Percentiles rank a stretch among this genome's conserved stretches.
These are phyloP conservation scores for Solanum commersonii DNA, from an alignment of 257 asterid genomes.

Conservation along the genomic window DNA sequence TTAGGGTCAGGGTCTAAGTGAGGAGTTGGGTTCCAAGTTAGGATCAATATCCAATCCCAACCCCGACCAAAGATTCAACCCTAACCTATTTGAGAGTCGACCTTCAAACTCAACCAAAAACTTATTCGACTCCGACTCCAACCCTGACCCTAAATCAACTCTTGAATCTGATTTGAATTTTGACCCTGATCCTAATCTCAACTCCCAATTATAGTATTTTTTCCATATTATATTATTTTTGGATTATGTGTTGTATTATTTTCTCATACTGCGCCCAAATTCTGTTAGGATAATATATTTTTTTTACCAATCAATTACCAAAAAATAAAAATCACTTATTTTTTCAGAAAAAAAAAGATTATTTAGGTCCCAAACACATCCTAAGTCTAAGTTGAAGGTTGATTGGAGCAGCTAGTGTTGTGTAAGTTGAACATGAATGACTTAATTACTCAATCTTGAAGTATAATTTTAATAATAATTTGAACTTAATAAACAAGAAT, in stretches of 20 bases:
- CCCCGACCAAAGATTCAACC: neutral
- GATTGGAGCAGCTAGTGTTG: neutral
- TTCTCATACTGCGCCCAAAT: neutral
- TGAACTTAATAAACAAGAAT: too few species aligned
- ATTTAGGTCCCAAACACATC: neutral
- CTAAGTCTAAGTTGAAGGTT: neutral
- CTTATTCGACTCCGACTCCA: neutral
- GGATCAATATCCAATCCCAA: neutral
- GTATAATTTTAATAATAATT: neutral
- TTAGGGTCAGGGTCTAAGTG: neutral
- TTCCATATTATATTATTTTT: too few species aligned
- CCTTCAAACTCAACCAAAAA: neutral
- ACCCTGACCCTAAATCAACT: neutral
- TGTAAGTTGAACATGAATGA: neutral
- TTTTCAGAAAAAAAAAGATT: neutral
- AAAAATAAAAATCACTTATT: neutral
- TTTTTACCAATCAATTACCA: neutral
- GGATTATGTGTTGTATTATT: neutral
- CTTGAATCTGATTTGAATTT: neutral
- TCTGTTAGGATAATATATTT: accelerated
- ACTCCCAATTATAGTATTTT: neutral
- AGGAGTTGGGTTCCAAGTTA: neutral
- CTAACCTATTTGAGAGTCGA: neutral
- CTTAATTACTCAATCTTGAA: neutral
- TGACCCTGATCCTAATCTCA: neutral